Evolutionary conservation across 164 flowering plant species (phyloP), one percentile per base, ranked within the genome.

Genomic region (Warburgia ugandensis): DNA sequence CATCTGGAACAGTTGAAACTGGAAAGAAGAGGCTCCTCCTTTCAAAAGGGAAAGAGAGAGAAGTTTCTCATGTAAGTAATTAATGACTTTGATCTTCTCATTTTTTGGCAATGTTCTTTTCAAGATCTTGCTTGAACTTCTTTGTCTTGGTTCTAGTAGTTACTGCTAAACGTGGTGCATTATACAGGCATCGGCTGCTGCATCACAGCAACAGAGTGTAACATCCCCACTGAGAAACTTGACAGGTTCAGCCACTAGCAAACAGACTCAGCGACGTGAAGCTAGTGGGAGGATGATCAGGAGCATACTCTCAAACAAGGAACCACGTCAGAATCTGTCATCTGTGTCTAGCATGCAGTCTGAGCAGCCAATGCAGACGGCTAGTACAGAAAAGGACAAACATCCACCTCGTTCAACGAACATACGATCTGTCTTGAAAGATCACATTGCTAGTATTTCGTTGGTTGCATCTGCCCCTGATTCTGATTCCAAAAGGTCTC

Each of bases 21-120:
- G 80, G 75, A 39, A 77, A 82, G 68, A 81, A 73, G 67, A 89
- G 74, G 60, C 54, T 83, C 21, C 41, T 83, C 57, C 83, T 86
- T 50, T 52, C 84, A 54, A 86, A 86, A 72, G 97, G 90, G 52
- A 86, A 80, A 72, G 94, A 76, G 53, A 77, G 69, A 60, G 95
- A 80, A 35, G 69, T 65, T 54, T 39, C 77, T 58, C 50, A 68
- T 60, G 97, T 81, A 64, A 74, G 78, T 29, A 7, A 52, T 30
- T 31, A 1, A 36, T 38, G n/a, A n/a, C n/a, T n/a, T n/a, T n/a
- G n/a, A n/a, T n/a, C n/a, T n/a, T n/a, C n/a, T n/a, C n/a, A n/a
- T n/a, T n/a, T n/a, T n/a, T n/a, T n/a, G n/a, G n/a, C n/a, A n/a
- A n/a, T n/a, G n/a, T n/a, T n/a, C n/a, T n/a, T n/a, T n/a, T n/a